Evolutionary conservation across 306 rosid species (phyloP).

Genomic region (Begonia masoniana): DNA sequence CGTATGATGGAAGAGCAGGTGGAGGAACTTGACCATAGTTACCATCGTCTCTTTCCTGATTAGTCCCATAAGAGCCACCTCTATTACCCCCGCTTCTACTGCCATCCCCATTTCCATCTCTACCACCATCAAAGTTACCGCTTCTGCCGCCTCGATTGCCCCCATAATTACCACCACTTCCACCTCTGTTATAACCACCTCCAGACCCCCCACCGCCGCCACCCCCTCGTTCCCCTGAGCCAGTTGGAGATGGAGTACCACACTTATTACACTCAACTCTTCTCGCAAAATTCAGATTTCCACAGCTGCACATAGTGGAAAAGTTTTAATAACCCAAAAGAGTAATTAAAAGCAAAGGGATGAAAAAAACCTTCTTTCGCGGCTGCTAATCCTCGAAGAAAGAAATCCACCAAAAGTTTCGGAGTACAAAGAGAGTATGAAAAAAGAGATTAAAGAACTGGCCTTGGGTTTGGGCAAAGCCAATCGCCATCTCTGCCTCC

Average conservation of each 20-base stretch:
- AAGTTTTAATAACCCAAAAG: neutral
- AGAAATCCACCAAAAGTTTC: constrained; percentile 10
- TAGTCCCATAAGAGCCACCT: constrained; percentile 45
- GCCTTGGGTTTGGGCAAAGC: constrained; percentile 91
- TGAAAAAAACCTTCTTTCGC: neutral
- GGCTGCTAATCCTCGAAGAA: no score
- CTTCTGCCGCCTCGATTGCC: constrained; percentile 45
- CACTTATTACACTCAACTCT: constrained; percentile 96
- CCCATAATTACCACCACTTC: constrained; percentile 38
- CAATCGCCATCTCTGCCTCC: constrained; percentile 98
- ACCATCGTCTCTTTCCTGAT: constrained; percentile 63
- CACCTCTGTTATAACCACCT: constrained; percentile 31
- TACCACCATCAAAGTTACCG: constrained; percentile 37
- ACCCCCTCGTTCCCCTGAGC: constrained; percentile 30
- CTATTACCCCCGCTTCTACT: constrained; percentile 43
- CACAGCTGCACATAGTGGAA: constrained; percentile 47
- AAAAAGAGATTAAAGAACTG: neutral
- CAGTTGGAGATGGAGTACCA: constrained; percentile 71
- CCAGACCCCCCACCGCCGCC: constrained; percentile 16
- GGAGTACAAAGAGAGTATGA: constrained; percentile 4
- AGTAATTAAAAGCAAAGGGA: neutral
- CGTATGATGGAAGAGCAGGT: constrained; percentile 45
- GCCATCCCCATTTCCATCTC: constrained; percentile 38
- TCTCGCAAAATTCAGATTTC: constrained; percentile 87
- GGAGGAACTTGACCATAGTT: constrained; percentile 69